Base-by-base conservation (phyloP, 2,329 filamentous ascomycete genomes). In the Pseudocercospora musae region DNA sequence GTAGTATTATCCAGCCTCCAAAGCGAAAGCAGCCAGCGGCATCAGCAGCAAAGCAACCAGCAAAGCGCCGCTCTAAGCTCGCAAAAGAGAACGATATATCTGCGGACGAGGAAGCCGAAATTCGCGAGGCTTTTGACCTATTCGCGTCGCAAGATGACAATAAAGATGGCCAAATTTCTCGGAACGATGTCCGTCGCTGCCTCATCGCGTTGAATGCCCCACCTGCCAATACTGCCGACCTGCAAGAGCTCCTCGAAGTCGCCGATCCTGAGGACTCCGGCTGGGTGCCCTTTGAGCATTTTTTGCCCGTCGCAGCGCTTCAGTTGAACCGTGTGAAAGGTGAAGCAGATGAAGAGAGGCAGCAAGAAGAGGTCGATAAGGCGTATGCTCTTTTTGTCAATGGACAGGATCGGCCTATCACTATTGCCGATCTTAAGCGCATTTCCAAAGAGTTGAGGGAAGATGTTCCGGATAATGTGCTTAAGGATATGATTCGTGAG, bases 401-500 rank as follows among this genome's bases (percentile, higher is more conserved):
- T 27, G 85, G 75, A 69, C 79, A 74, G 55, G 74, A 80, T 20
- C 81, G 84, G 1, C 85, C 85, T n/a, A 96, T 99, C 68, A 95
- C 90, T 1, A 72, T 98, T 27, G 84, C 84, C 15, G 89, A 96
- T 77, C 78, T 99, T 73, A 85, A 86, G 73, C 83, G 89, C 71
- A 88, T 97, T 58, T 92, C 93, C 46, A 87, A 85, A 69, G 85
- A 91, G 70, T 78, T 99, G 70, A 91, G 92, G 77, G 92, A 96
- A 78, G 91, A 88, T 57, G 88, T 96, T 23, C 85, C 86, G 62
- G 95, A 98, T 71, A 88, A 91, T 54, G 78, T 96, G 73, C 79
- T 99, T 73, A 87, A 86, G 78, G 92, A 97, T 79, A 99, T 99
- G 95, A 89, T 99, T 62, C 80, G 92, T 54, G 94, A 98, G 81